phyloP scores from a whole-genome alignment of 352 stramenopile species.

The Phytopythium sindhum region DNA sequence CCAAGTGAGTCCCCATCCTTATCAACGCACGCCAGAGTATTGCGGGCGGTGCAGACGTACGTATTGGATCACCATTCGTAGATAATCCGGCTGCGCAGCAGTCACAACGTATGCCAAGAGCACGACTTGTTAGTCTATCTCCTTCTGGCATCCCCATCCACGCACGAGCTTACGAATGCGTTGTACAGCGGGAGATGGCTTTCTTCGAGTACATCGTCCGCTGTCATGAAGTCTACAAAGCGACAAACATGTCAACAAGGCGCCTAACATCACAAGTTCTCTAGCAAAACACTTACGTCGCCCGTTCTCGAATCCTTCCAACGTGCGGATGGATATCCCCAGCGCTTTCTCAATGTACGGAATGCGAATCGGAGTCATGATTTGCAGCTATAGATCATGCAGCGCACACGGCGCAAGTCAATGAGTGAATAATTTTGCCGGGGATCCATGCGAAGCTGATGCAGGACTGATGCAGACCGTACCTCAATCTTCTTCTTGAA shows the following conservation, averaged over 20 bases:
- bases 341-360: slow-evolving; percentile 84
- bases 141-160: background rate
- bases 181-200: slow-evolving; percentile 80
- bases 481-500: slow-evolving; percentile 86
- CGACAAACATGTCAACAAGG: background rate
- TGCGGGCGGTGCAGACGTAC: slow-evolving; percentile 21
- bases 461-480: slow-evolving; percentile 6
- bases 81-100: slow-evolving; percentile 60
- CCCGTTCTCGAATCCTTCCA: slow-evolving; percentile 83
- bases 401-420: background rate
- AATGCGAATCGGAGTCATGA: slow-evolving; percentile 86
- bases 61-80: slow-evolving; percentile 88
- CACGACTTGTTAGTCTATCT: background rate
- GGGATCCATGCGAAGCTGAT: background rate
- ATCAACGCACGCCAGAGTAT: slow-evolving; percentile 1
- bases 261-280: background rate
- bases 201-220: slow-evolving; percentile 80
- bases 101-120: slow-evolving; percentile 4
- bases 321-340: slow-evolving; percentile 62
- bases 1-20: background rate
- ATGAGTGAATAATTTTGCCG: background rate
- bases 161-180: slow-evolving; percentile 51
- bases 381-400: slow-evolving; percentile 53
- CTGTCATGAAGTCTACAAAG: slow-evolving; percentile 72
- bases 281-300: slow-evolving; percentile 38